Evolutionary conservation across 768 basidiomycete genomes (phyloP).

Genomic region (Tephrocybe rancida): DNA sequence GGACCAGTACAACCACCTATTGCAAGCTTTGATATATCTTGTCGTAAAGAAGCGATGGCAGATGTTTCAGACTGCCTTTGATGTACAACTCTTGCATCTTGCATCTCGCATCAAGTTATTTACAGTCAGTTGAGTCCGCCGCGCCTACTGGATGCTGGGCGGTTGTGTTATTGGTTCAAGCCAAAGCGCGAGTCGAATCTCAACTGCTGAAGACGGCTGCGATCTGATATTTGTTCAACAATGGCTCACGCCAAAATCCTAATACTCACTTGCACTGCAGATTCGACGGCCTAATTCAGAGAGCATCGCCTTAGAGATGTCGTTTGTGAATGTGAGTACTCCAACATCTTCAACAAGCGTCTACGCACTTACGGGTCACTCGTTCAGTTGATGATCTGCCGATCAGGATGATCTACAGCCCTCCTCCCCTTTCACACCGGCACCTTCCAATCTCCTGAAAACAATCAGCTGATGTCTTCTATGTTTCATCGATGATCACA

Average conservation of each 20-base stretch:
- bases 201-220: not conserved
- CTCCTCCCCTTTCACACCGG: not conserved
- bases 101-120: not conserved
- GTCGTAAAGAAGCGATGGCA: not conserved
- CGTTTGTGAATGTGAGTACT: too few relatives aligned
- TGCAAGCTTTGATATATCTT: not conserved
- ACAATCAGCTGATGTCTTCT: slow-evolving; percentile 10
- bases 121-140: not conserved
- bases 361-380: too few relatives aligned
- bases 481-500: slow-evolving; percentile 15
- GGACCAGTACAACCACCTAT: not conserved
- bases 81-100: not conserved
- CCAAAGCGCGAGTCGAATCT: not conserved
- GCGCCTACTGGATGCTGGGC: too few relatives aligned
- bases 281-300: not conserved
- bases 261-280: too few relatives aligned
- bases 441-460: slow-evolving; percentile 9
- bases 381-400: slow-evolving; percentile 7
- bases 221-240: not conserved
- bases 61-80: not conserved
- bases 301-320: not conserved
- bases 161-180: not conserved
- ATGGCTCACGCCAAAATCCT: not conserved
- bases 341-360: too few relatives aligned
- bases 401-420: slow-evolving; percentile 4